Conservation (phyloP, 2,329 filamentous ascomycete species). For the Harringtonia aguacate region DNA sequence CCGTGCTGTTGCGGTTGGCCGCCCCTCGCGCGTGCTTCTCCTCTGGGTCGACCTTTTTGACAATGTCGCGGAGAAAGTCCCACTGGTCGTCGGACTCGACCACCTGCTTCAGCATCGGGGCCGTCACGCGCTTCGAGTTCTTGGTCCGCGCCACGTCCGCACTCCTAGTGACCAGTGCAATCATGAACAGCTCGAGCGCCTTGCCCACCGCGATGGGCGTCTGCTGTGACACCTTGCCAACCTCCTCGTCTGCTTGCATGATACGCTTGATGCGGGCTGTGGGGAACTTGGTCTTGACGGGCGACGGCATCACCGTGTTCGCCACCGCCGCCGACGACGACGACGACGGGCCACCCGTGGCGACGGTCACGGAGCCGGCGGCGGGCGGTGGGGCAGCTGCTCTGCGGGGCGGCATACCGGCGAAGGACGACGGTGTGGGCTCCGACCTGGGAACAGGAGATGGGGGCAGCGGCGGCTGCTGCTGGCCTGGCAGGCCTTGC, state of each 20-base stretch:
- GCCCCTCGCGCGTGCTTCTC: conserved; percentile 33
- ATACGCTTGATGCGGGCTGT: conserved; percentile 97
- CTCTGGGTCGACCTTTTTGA: conserved; percentile 60
- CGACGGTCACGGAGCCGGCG: neutral
- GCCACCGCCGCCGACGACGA: neutral
- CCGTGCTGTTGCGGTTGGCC: conserved; percentile 36
- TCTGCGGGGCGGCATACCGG: conserved; percentile 12
- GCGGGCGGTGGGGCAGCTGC: neutral
- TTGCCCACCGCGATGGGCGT: conserved; percentile 94
- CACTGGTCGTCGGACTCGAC: conserved; percentile 83
- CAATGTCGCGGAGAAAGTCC: conserved; percentile 88
- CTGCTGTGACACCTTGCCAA: conserved; percentile 96
- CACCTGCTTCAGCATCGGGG: conserved; percentile 83
- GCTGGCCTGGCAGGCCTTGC: conserved; percentile 14
- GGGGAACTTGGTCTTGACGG: conserved; percentile 91
- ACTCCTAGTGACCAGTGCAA: conserved; percentile 79
- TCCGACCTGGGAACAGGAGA: neutral
- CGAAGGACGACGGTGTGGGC: neutral
- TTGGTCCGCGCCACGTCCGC: conserved; percentile 73
- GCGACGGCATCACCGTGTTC: conserved; percentile 43
- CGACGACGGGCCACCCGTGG: no score
- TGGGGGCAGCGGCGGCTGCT: conserved; percentile 7
- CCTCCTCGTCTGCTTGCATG: conserved; percentile 98
- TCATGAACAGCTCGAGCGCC: conserved; percentile 96
- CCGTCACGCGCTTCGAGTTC: conserved; percentile 81